phyloP scores from a whole-genome alignment of 176 grass and related monocot genomes.

The Rhynchospora breviuscula region DNA sequence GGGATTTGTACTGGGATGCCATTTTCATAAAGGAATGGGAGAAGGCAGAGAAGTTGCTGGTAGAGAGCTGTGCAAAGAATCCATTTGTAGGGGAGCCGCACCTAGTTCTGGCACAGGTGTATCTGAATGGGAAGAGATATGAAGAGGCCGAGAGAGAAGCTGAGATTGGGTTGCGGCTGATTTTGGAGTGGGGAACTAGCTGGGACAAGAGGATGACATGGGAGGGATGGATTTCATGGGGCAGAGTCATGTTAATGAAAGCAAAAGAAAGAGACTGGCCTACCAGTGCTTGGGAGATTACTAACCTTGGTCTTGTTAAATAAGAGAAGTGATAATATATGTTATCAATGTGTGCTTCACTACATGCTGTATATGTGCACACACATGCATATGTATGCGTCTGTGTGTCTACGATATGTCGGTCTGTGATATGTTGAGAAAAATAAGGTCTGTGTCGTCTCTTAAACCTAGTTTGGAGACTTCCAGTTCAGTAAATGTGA shows the following conservation, averaged over 20 bases:
- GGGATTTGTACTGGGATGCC: constrained; percentile 77
- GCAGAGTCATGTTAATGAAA: constrained; percentile 41
- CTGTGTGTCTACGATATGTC: too few relatives aligned
- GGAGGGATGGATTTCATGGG: constrained; percentile 84
- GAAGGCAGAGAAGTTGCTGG: constrained; percentile 34
- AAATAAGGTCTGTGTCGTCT: neutral
- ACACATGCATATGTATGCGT: neutral
- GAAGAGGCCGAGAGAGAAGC: constrained; percentile 39
- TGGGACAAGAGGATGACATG: constrained; percentile 88
- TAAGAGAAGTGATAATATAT: constrained; percentile 3
- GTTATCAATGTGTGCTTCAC: neutral
- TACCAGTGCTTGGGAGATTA: constrained; percentile 38
- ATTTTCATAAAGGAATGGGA: constrained; percentile 20
- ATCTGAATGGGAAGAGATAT: constrained; percentile 42
- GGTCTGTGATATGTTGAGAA: neutral
- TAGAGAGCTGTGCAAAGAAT: constrained; percentile 45
- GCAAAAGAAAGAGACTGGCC: constrained; percentile 45
- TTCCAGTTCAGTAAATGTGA: neutral
- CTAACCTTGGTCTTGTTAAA: constrained; percentile 68
- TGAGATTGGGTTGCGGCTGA: constrained; percentile 40
- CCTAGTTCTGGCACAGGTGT: constrained; percentile 56
- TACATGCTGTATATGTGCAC: neutral
- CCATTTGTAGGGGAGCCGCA: constrained; percentile 67
- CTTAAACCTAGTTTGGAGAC: neutral
- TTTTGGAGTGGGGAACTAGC: constrained; percentile 74